Evolutionary conservation across 352 stramenopile genomes (phyloP), one percentile per base, ranked within the genome.

Genomic region (Phytophthora foliorum): DNA sequence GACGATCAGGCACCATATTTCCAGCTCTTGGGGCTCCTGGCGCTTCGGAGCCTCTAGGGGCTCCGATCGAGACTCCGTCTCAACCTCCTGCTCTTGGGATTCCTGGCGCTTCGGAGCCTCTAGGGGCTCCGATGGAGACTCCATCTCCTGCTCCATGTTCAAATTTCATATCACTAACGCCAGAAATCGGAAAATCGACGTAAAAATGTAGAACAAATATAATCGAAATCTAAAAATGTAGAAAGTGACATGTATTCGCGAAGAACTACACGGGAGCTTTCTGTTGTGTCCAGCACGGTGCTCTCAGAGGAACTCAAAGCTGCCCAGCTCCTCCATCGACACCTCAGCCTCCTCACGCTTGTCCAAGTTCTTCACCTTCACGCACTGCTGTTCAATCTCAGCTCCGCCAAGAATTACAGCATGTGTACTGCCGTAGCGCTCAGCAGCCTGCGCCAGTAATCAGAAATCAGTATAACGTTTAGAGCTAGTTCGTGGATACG

Each of bases 311-410:
- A 88, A 85, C 17, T 75, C 48, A 31, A 81, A 83, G 3, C 19
- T 58, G 10, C 32, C 38, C 24, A 89, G 57, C 5, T 75, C 48
- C 0, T 60, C 50, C 25, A 86, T 52, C 17, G 81, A n/a, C 6
- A 94, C 69, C 27, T 78, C 63, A 46, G 72, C 38, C 39, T 95
- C 86, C 27, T 86, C 57, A 29, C 89, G 75, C 53, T 84, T 83
- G 2, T 62, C 48, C 19, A 97, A 61, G 53, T 95, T 88, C 72
- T 97, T 97, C 21, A 97, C 76, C 53, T 91, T 90, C 22, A 94
- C 86, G 31, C 61, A 58, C 31, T 79, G 64, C 45, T 81, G 81
- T 27, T 82, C 61, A 27, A 95, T 73, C 61, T 97, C 90, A 58
- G 90, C 69, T 27, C 78, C 72, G 19, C 90, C 90, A 6, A 97